phyloP scores from a whole-genome alignment of 2,329 filamentous ascomycete genomes.

The Colletotrichum eleusines region DNA sequence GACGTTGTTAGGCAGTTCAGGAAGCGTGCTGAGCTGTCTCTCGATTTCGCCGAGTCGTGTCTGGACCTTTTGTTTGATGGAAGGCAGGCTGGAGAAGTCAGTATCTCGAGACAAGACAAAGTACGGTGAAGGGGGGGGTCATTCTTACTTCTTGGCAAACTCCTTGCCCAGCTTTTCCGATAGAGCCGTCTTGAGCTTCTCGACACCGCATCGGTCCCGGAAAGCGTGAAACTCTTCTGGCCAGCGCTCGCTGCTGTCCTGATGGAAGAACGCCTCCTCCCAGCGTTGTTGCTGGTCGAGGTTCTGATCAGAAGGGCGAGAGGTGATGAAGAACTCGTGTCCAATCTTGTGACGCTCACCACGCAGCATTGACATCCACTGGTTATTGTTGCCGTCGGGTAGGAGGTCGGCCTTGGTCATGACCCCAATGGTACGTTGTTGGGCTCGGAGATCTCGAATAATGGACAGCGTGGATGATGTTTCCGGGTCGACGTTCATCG shows the following conservation, averaged over 20 bases:
- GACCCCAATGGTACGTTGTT: slow-evolving; percentile 75
- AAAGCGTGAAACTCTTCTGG: slow-evolving; percentile 62
- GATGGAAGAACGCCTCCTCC: slow-evolving; percentile 66
- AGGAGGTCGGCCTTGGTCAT: slow-evolving; percentile 88
- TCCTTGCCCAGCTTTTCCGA: slow-evolving; percentile 66
- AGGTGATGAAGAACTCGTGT: slow-evolving; percentile 84
- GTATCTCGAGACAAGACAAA: background rate
- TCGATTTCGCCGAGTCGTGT: slow-evolving; percentile 64
- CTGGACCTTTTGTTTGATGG: slow-evolving; percentile 66
- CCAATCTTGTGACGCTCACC: slow-evolving; percentile 73
- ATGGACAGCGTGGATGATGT: slow-evolving; percentile 79
- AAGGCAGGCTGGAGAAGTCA: slow-evolving; percentile 56
- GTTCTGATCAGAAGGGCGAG: slow-evolving; percentile 69
- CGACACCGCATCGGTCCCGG: slow-evolving; percentile 64
- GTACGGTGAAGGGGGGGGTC: background rate
- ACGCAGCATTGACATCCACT: slow-evolving; percentile 74
- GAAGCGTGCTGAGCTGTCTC: slow-evolving; percentile 67
- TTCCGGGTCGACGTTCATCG: slow-evolving; percentile 83
- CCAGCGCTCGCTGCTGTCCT: slow-evolving; percentile 57
- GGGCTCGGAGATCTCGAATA: slow-evolving; percentile 68
- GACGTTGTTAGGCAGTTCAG: slow-evolving; percentile 76
- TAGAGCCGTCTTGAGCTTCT: slow-evolving; percentile 64
- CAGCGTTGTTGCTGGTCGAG: slow-evolving; percentile 64
- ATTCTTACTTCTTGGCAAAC: slow-evolving; percentile 64
- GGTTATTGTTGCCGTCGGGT: slow-evolving; percentile 62